A percentile compares a stretch with the other conserved stretches of the same genome.
Conservation (phyloP, 192 early-diverging fungal genomes). For the Endogone sp. region DNA sequence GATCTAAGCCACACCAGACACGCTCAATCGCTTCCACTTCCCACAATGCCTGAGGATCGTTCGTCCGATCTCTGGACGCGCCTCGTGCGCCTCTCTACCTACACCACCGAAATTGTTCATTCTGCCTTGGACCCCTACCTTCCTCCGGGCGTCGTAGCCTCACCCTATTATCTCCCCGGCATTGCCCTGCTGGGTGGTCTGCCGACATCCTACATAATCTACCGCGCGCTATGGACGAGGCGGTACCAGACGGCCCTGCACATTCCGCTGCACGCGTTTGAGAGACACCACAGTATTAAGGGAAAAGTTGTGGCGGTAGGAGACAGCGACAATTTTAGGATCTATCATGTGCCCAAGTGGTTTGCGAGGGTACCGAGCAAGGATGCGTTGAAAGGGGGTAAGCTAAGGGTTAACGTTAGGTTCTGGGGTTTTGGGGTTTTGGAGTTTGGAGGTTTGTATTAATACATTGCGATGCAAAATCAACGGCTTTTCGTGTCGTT, state of each 20-base stretch:
- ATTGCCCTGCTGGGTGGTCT: conserved; percentile 24
- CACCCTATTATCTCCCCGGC: conserved; percentile 8
- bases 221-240: conserved; percentile 28
- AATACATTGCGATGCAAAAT: conserved; percentile 35
- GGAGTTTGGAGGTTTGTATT: too few species aligned
- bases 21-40: too few species aligned
- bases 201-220: conserved; percentile 11
- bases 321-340: conserved; percentile 53
- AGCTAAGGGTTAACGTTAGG: not conserved
- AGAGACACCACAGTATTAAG: conserved; percentile 20
- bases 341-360: conserved; percentile 36
- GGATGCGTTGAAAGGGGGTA: conserved; percentile 43
- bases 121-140: conserved; percentile 9
- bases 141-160: conserved; percentile 6
- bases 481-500: not conserved
- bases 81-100: too few species aligned
- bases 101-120: too few species aligned
- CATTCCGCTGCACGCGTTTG: conserved; percentile 40
- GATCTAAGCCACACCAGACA: too few species aligned
- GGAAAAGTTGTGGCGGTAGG: conserved; percentile 47
- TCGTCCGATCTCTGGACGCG: too few species aligned
- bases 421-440: not conserved
- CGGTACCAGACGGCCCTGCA: conserved; percentile 39
- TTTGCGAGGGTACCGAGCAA: conserved; percentile 26
- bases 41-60: too few species aligned